phyloP scores from a whole-genome alignment of 352 stramenopile species.

The Globisporangium camurandrum region DNA sequence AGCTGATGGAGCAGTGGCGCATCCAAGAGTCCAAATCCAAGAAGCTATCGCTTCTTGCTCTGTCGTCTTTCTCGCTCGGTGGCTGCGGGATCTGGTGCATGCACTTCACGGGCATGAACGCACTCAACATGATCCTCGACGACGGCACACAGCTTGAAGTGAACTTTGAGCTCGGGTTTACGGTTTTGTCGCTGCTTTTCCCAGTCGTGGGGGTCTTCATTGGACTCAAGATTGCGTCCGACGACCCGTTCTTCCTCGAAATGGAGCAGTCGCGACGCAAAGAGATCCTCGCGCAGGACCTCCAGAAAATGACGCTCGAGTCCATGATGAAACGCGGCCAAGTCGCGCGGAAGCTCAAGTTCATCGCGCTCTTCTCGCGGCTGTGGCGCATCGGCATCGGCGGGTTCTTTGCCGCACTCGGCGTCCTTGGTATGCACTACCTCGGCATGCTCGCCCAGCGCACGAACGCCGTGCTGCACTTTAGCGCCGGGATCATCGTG shows the following conservation, averaged over 20 bases:
- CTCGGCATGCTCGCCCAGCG: constrained; percentile 65
- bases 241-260: constrained; percentile 57
- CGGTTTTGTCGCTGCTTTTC: constrained; percentile 49
- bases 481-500: constrained; percentile 32
- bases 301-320: constrained; percentile 35
- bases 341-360: constrained; percentile 37
- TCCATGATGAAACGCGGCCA: constrained; percentile 39
- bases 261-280: constrained; percentile 37
- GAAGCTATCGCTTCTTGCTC: constrained; percentile 32
- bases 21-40: constrained; percentile 19
- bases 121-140: constrained; percentile 23
- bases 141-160: constrained; percentile 29
- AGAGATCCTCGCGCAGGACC: constrained; percentile 19
- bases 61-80: constrained; percentile 36
- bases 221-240: constrained; percentile 43
- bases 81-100: constrained; percentile 64
- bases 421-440: constrained; percentile 71
- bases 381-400: constrained; percentile 41
- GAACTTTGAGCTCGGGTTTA: constrained; percentile 48
- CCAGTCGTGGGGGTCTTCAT: constrained; percentile 44
- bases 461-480: constrained; percentile 27
- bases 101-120: constrained; percentile 72
- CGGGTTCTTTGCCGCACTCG: constrained; percentile 41
- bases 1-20: constrained; percentile 70
- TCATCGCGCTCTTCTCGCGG: constrained; percentile 53